A percentile compares a stretch with the other conserved stretches of the same genome.
Conservation (phyloP, 805 yeast genomes). For the Hyphopichia homilentoma region DNA sequence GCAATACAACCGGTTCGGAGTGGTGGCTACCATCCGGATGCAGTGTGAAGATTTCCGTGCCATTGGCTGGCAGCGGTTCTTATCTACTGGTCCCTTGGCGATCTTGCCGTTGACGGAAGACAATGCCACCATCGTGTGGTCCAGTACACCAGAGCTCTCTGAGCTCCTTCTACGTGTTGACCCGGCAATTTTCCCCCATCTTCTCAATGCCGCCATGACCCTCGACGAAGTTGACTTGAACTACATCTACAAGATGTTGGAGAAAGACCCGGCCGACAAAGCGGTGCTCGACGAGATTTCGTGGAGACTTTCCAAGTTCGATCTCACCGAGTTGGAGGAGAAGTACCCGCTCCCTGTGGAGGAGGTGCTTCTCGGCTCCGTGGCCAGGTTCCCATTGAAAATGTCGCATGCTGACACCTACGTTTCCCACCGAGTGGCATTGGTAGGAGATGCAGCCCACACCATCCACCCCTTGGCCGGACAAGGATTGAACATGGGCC, state of each 20-base stretch:
- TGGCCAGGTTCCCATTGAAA: slow-evolving; percentile 87
- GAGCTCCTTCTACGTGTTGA: slow-evolving; percentile 55
- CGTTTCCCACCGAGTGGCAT: slow-evolving; percentile 76
- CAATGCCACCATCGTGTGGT: slow-evolving; percentile 92
- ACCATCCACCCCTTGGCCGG: slow-evolving; percentile 97
- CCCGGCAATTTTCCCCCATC: slow-evolving; percentile 58
- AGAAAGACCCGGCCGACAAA: slow-evolving; percentile 38
- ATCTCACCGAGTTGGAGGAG: slow-evolving; percentile 48
- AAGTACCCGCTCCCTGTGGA: slow-evolving; percentile 64
- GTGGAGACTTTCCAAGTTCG: slow-evolving; percentile 57
- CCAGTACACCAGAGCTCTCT: slow-evolving; percentile 74
- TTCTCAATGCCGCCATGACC: slow-evolving; percentile 86
- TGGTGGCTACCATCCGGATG: slow-evolving; percentile 83
- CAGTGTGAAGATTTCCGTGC: slow-evolving; percentile 67
- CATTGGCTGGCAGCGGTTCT: slow-evolving; percentile 91
- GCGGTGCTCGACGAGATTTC: slow-evolving; percentile 62
- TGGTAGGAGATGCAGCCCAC: slow-evolving; percentile 98
- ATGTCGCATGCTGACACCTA: slow-evolving; percentile 90
- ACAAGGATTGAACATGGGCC: slow-evolving; percentile 98
- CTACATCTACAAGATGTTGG: slow-evolving; percentile 51
- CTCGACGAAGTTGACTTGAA: slow-evolving; percentile 72
- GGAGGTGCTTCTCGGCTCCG: slow-evolving; percentile 54
- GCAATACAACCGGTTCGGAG: slow-evolving; percentile 83
- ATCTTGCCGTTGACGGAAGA: slow-evolving; percentile 83
- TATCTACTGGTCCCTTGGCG: slow-evolving; percentile 91